phyloP scores from a whole-genome alignment of 2,329 filamentous ascomycete genomes.

The Cladosporium sphaerospermum region DNA sequence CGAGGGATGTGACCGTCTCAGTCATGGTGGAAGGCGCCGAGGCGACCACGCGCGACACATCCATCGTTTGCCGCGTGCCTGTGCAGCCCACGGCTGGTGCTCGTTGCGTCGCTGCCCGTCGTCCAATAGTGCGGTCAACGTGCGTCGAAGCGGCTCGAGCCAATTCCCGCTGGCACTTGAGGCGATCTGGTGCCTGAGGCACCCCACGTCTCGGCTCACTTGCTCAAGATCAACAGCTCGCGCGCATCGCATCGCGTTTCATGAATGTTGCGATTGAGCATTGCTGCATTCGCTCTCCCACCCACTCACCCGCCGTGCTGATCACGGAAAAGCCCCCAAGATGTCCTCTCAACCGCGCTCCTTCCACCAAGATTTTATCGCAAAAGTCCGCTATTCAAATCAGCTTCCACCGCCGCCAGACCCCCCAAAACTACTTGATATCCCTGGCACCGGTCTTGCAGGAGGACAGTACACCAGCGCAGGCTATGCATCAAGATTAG shows the following conservation, averaged over 20 bases:
- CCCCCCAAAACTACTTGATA: conserved; percentile 92
- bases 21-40: conserved; percentile 1
- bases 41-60: conserved; percentile 4
- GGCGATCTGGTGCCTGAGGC: not conserved
- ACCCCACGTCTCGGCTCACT: not conserved
- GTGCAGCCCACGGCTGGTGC: not conserved
- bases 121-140: conserved; percentile 9
- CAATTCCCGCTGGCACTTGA: not conserved
- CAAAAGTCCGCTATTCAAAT: conserved; percentile 91
- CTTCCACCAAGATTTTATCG: conserved; percentile 93
- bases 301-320: not conserved
- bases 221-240: not conserved
- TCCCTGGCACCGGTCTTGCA: conserved; percentile 84
- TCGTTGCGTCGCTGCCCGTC: not conserved
- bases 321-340: not conserved
- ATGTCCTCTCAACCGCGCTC: conserved; percentile 25
- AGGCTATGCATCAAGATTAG: conserved; percentile 80
- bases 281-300: not conserved
- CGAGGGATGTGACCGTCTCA: conserved; percentile 5
- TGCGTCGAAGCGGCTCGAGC: not conserved
- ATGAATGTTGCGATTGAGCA: not conserved
- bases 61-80: conserved; percentile 3
- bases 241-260: conserved; percentile 3
- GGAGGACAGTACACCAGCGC: conserved; percentile 85
- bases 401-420: conserved; percentile 88